phyloP scores from a whole-genome alignment of 768 basidiomycete genomes.

The Psilocybe tampanensis region DNA sequence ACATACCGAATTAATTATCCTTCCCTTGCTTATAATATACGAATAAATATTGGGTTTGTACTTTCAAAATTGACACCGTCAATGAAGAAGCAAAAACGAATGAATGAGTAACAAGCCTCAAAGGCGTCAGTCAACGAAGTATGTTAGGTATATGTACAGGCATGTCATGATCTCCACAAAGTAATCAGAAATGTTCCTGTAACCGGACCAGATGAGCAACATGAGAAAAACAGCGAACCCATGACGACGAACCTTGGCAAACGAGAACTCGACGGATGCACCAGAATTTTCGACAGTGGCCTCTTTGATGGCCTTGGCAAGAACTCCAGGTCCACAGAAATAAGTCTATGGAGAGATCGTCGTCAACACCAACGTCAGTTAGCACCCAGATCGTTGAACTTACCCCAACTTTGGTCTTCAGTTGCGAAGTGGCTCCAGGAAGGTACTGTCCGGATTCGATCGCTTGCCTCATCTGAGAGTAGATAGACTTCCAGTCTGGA shows the following conservation, averaged over 20 bases:
- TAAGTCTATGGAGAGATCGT: conserved; percentile 58
- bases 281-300: conserved; percentile 61
- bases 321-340: conserved; percentile 81
- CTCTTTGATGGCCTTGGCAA: conserved; percentile 78
- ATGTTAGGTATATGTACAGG: conserved; percentile 15
- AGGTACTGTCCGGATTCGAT: conserved; percentile 86
- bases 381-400: conserved; percentile 28
- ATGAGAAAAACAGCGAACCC: background rate
- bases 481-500: conserved; percentile 88
- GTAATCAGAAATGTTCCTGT: conserved; percentile 62
- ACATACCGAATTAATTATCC: background rate
- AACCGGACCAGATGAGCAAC: background rate
- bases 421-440: conserved; percentile 73
- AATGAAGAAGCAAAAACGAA: conserved; percentile 9
- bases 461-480: conserved; percentile 68
- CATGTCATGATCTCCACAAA: background rate
- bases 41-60: background rate
- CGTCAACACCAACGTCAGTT: conserved; percentile 4
- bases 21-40: background rate
- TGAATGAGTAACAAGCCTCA: conserved; percentile 2
- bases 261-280: conserved; percentile 68
- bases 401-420: conserved; percentile 85
- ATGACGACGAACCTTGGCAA: conserved; percentile 64
- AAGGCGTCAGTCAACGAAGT: background rate
- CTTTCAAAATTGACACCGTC: conserved; percentile 1